Base-by-base conservation (phyloP, 2,329 filamentous ascomycete species). In the Ophiostoma fasciatum region DNA sequence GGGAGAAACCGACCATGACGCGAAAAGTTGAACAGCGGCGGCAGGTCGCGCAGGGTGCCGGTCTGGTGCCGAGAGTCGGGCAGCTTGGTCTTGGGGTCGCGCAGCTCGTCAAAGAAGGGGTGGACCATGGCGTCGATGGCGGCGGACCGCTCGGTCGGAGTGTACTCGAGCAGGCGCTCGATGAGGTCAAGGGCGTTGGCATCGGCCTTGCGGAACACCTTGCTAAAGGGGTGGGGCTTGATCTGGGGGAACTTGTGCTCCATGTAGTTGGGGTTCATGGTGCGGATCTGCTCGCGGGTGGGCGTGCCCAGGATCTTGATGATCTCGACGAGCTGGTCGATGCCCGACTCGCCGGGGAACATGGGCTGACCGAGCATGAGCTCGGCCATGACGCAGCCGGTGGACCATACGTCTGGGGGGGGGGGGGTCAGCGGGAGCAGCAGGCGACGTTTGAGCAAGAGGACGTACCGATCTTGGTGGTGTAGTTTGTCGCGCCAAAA, bases 191-290 rank as follows among this genome's bases (percentile, higher is more conserved):
- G 92, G 27, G 90, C 88, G 51, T 84, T 87, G 22, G 76, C 71
- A 48, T 94, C 84, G 38, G 90, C 90, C 71, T 92, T 94, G 49
- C 90, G 79, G 73, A 98, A 96, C 38, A 98, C 90, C 73, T 96
- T 96, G 64, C 82, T 92, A 69, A 98, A 98, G 20, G 90, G 90
- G 54, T 98, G 90, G 40, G 90, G 90, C 68, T 98, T 98, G 66
- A 98, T 98, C 61, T 98, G 90, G 32, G 90, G 90, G 62, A 98
- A 98, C 66, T 96, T 96, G 66, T 98, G 90, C 64, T 98, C 90
- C 90, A 98, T 98, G 62, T 98, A 98, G 62, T 98, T 98, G 41
- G 90, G 90, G 61, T 98, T 98, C 90, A 98, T 98, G 46, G 90
- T 98, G 49, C 90, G 82, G 53, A 98, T 98, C 61, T 98, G 90